Conservation (phyloP, 2,329 filamentous ascomycete genomes). For the Diaporthe ampelina region DNA sequence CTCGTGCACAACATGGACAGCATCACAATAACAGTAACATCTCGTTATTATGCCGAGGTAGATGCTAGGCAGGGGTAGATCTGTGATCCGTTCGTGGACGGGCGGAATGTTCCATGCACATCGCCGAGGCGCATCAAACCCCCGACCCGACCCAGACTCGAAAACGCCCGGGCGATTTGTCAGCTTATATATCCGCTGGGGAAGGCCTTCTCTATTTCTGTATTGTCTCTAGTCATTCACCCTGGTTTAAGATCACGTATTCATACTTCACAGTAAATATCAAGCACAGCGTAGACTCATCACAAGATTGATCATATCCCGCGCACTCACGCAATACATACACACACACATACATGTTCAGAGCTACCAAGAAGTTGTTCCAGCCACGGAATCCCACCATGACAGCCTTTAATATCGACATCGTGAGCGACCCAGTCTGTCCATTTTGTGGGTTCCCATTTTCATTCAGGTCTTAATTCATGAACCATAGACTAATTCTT, state of each 20-base stretch:
- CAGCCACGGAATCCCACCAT: slow-evolving; percentile 59
- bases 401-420: slow-evolving; percentile 82
- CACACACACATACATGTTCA: slow-evolving; percentile 8
- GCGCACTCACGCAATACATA: neutral
- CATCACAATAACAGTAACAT: neutral
- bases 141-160: neutral
- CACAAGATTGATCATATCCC: neutral
- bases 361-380: slow-evolving; percentile 23
- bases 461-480: neutral
- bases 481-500: slow-evolving; percentile 1
- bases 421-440: slow-evolving; percentile 87
- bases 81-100: neutral
- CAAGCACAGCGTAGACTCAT: neutral
- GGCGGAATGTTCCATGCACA: slow-evolving; percentile 14
- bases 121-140: neutral
- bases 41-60: no score
- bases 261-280: neutral
- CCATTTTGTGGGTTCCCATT: slow-evolving; percentile 59
- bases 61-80: neutral
- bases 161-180: slow-evolving; percentile 26
- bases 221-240: neutral
- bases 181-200: slow-evolving; percentile 26
- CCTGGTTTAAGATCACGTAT: neutral
- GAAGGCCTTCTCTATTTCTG: neutral
- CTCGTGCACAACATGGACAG: neutral